A percentile compares a stretch with the other conserved stretches of the same genome.
phyloP scores from a whole-genome alignment of 495 filamentous ascomycete species.

The Bryoglossum gracile region DNA sequence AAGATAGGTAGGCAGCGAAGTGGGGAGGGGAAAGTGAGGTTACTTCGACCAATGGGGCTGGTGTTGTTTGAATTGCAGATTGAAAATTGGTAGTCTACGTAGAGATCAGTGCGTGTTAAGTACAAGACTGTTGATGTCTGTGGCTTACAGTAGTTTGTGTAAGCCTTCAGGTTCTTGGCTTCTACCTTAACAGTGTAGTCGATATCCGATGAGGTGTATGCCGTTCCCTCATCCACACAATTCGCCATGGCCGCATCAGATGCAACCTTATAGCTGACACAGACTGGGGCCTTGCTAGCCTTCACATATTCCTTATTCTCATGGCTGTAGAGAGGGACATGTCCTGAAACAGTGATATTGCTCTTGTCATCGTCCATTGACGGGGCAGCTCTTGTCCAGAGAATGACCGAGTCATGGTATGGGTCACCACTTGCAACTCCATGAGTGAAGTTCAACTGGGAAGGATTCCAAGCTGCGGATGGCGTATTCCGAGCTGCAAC shows the following conservation, averaged over 20 bases:
- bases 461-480: conserved; percentile 38
- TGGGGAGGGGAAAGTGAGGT: too few species aligned
- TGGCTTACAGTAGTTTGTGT: too few species aligned
- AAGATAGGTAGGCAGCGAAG: too few species aligned
- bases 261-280: conserved; percentile 34
- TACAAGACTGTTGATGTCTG: not conserved
- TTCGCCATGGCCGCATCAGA: conserved; percentile 31
- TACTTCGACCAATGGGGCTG: not conserved
- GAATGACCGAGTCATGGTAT: conserved; percentile 53
- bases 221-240: conserved; percentile 40
- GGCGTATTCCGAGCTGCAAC: conserved; percentile 32
- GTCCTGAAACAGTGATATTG: conserved; percentile 27
- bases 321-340: conserved; percentile 3
- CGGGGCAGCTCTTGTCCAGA: conserved; percentile 63
- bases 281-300: conserved; percentile 50
- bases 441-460: conserved; percentile 50
- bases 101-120: not conserved
- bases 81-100: not conserved
- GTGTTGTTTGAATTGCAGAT: not conserved
- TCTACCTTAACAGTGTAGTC: conserved; percentile 68
- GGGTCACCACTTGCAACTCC: conserved; percentile 66
- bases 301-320: conserved; percentile 44
- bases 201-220: conserved; percentile 57
- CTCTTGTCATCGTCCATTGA: conserved; percentile 43
- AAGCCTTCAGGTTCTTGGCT: conserved; percentile 48